Conservation (phyloP, 768 basidiomycete genomes). For the Candolleomyces efflorescens region DNA sequence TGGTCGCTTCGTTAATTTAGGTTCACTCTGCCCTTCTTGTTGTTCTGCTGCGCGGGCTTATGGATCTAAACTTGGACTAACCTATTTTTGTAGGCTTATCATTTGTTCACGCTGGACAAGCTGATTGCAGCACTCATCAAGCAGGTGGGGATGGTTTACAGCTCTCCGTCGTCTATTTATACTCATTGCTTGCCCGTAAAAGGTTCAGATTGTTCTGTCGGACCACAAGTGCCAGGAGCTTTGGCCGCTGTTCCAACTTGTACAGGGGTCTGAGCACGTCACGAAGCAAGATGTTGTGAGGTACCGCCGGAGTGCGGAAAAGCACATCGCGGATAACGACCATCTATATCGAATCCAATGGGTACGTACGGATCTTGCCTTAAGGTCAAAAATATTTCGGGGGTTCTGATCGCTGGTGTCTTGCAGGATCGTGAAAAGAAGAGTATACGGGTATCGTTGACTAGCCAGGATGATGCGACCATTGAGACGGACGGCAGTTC, state of each 20-base stretch:
- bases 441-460: slow-evolving; percentile 56
- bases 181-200: background rate
- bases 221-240: slow-evolving; percentile 88
- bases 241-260: slow-evolving; percentile 67
- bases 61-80: slow-evolving; percentile 1
- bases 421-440: slow-evolving; percentile 51
- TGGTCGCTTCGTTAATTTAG: slow-evolving; percentile 6
- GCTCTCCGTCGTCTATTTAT: slow-evolving; percentile 3
- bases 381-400: slow-evolving; percentile 1
- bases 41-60: background rate
- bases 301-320: slow-evolving; percentile 78
- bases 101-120: slow-evolving; percentile 92
- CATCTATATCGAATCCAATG: slow-evolving; percentile 77
- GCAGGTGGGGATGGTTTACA: slow-evolving; percentile 53
- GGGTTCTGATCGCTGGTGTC: slow-evolving; percentile 12
- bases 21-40: slow-evolving; percentile 11
- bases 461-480: slow-evolving; percentile 63
- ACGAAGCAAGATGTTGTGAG: slow-evolving; percentile 65
- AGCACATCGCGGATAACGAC: slow-evolving; percentile 62
- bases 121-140: slow-evolving; percentile 86
- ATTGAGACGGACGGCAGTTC: slow-evolving; percentile 48
- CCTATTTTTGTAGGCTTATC: slow-evolving; percentile 70
- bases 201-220: slow-evolving; percentile 84
- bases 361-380: slow-evolving; percentile 43
- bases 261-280: slow-evolving; percentile 48